These are phyloP conservation scores for Xerocomus amazonicus DNA, from an alignment of 1,284 basidiomycete genomes.

Conservation along the genomic window DNA sequence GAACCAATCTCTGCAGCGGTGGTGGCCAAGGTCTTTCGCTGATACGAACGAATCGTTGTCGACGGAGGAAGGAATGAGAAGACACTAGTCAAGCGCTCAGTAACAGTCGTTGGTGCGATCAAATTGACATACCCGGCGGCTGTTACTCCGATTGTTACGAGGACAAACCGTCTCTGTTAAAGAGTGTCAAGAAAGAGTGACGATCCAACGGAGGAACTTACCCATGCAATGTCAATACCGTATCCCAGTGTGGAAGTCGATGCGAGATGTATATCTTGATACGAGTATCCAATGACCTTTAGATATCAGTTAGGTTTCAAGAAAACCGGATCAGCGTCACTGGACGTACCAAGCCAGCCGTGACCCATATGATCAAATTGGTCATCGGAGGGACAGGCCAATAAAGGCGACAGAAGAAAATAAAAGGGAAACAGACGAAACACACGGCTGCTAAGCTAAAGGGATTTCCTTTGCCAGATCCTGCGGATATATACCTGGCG, in stretches of 20 bases:
- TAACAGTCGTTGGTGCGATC: neutral
- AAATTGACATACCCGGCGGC: constrained; percentile 53
- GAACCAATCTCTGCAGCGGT: constrained; percentile 58
- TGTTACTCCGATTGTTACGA: constrained; percentile 58
- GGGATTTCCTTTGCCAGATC: constrained; percentile 61
- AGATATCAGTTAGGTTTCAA: neutral
- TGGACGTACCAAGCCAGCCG: constrained; percentile 55
- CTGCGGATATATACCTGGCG: constrained; percentile 70
- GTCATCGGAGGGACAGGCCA: constrained; percentile 73
- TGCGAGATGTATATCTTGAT: constrained; percentile 52
- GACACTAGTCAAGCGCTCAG: constrained; percentile 39
- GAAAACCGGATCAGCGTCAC: neutral
- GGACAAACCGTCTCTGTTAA: constrained; percentile 55
- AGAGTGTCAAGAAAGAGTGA: neutral
- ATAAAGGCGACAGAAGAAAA: constrained; percentile 68
- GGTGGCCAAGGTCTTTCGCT: constrained; percentile 60
- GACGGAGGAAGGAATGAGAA: constrained; percentile 69
- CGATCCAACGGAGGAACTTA: constrained; percentile 26
- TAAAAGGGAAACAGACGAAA: constrained; percentile 68
- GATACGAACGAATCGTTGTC: constrained; percentile 66
- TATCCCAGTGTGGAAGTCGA: constrained; percentile 48
- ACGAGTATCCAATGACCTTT: constrained; percentile 72
- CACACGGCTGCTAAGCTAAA: constrained; percentile 73
- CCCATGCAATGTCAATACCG: constrained; percentile 66
- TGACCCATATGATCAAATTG: constrained; percentile 73